Evolutionary conservation across 1,284 basidiomycete species (phyloP).

Genomic region (Clitocybe nebularis): DNA sequence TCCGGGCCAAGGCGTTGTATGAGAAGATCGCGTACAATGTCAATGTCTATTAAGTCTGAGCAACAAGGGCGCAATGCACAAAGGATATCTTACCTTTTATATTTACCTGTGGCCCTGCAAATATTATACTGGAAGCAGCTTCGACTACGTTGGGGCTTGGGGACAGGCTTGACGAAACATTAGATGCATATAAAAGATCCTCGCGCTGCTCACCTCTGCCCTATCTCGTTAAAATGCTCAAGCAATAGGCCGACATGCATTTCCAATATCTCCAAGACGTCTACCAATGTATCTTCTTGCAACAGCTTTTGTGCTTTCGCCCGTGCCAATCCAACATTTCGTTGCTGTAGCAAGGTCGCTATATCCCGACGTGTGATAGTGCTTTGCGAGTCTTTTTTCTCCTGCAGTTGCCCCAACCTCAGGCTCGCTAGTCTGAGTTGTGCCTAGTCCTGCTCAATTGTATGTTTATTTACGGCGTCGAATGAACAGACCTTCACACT

Average conservation of each 20-base stretch:
- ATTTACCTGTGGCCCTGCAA: conserved; percentile 51
- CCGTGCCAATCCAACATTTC: conserved; percentile 57
- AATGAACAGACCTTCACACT: conserved; percentile 41
- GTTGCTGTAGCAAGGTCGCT: conserved; percentile 57
- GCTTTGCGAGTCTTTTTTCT: conserved; percentile 60
- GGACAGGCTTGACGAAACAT: conserved; percentile 27
- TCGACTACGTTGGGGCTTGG: conserved; percentile 52
- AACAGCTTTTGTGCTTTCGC: conserved; percentile 66
- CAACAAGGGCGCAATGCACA: neutral
- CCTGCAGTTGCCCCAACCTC: conserved; percentile 63
- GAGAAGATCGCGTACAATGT: conserved; percentile 49
- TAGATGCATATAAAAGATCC: too few species aligned
- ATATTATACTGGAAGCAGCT: conserved; percentile 65
- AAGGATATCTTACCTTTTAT: conserved; percentile 46
- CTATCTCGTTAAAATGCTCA: conserved; percentile 54
- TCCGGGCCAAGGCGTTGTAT: conserved; percentile 51
- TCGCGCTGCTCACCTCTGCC: conserved; percentile 42
- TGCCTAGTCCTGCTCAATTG: conserved; percentile 33
- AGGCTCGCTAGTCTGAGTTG: conserved; percentile 63
- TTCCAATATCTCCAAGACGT: conserved; percentile 61
- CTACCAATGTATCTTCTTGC: conserved; percentile 56
- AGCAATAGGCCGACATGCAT: conserved; percentile 61
- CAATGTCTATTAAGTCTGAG: conserved; percentile 44
- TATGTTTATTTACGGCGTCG: neutral
- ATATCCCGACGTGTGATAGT: conserved; percentile 63